Base-by-base conservation (phyloP, 768 basidiomycete species). In the Mycena latifolia region DNA sequence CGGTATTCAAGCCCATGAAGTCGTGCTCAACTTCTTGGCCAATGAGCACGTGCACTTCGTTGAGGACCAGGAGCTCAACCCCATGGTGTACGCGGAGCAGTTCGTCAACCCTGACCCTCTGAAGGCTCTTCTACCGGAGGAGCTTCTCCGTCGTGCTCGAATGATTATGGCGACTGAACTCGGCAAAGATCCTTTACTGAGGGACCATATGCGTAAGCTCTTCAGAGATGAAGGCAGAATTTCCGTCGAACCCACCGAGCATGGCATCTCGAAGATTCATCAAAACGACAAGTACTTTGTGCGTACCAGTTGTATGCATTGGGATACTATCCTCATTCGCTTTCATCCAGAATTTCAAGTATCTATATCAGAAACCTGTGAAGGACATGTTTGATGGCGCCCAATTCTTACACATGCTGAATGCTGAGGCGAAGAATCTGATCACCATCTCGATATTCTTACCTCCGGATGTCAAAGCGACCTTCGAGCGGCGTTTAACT, bases 391-490 rank as follows among this genome's bases (percentile, higher is more conserved):
- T 89, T 41, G 84, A 89, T 43, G 81, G 85, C 1, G 82, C 93
- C 22, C 94, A 96, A 71, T 98, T 96, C 79, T 83, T 98, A 27
- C 90, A 94, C 69, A 97, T 99, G 69, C 88, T 98, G 11, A 86
- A 87, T 43, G 98, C 98, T 1, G 97, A 99, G 77, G 79, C 88
- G n/a, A 93, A 97, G 57, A 90, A 92, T 61, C 84, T 99, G 54
- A 89, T 99, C 72, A 93, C 84, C 0, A 86, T 96, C 57, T 80
- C 87, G 9, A 87, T 99, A 70, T 82, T 80, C 50, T 80, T 96
- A 31, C 89, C 91, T 25, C 77, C 84, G 8, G 86, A 89, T 9
- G 83, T 85, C 24, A 88, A 88, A 69, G 80, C 86, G n/a, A 80
- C 81, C 24, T 90, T 98, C 63, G 89, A 94, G 74, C 88, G 90